Evolutionary conservation across 2,329 filamentous ascomycete genomes (phyloP), one percentile per base, ranked within the genome.

Genomic region (Thermothelomyces thermophilus): DNA sequence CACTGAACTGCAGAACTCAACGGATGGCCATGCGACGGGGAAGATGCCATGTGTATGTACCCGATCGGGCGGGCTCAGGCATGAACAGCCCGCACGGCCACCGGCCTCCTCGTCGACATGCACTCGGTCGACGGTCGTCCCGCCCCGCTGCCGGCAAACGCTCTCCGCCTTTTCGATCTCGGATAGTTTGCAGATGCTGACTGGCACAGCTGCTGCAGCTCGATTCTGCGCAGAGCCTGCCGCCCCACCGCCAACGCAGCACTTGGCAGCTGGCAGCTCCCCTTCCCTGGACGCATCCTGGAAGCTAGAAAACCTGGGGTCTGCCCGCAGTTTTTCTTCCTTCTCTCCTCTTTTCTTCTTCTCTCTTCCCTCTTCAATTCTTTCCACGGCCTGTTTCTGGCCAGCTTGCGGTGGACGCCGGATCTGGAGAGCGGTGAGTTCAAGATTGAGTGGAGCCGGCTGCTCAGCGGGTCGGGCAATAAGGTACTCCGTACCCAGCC

Each of bases 181-280:
- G 33, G 28, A 24, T 17, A 16, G 37, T 13, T 33, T 41, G 20
- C 14, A 14, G 34, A 35, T 20, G 36, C 31, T 51, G 43, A 40
- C 43, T 39, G 33, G 45, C 40, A 16, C 20, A 36, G 41, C 35
- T 39, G 19, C 34, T 20, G 28, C 16, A 19, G 34, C 14, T 16
- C 41, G 14, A 34, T 10, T 16, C 34, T 36, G 45, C 44, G 37
- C 34, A 41, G 41, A 35, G 42, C 30, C n/a, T 48, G 20, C 54
- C 50, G 44, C 54, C 53, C 58, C 58, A 60, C 58, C 58, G 58
- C 56, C 58, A 60, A 52, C 56, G 50, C 58, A 60, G 46, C 58
- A 48, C 37, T n/a, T 37, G 41, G 33, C 24, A 37, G 34, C 43
- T 37, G 48, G 55, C 46, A 52, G 47, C 41, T 54, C 50, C 34